phyloP scores from a whole-genome alignment of 2,329 filamentous ascomycete genomes.

The Pseudopithomyces maydicus region DNA sequence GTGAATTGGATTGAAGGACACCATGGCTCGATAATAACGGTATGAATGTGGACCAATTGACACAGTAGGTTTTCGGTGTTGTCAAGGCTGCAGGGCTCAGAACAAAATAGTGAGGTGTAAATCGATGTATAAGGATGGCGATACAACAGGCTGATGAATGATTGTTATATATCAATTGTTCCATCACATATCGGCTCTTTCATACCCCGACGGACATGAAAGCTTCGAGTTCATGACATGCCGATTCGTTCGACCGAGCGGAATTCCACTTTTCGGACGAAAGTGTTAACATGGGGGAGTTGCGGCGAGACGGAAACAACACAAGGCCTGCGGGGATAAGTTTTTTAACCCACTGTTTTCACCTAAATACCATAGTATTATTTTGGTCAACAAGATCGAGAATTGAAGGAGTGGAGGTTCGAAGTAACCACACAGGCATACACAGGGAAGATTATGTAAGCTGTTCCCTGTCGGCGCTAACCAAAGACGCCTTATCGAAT shows the following conservation, averaged over 20 bases:
- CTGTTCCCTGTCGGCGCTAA: background rate
- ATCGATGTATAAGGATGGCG: background rate
- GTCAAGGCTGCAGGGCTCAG: background rate
- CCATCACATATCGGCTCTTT: too few species aligned
- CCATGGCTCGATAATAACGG: background rate
- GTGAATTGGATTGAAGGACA: background rate
- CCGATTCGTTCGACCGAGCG: background rate
- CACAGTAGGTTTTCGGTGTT: background rate
- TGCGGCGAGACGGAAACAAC: background rate
- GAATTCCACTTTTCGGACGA: background rate
- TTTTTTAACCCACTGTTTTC: too few species aligned
- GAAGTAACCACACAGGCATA: background rate
- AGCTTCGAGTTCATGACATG: too few species aligned
- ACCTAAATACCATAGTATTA: background rate
- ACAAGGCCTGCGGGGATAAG: background rate
- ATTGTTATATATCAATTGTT: too few species aligned
- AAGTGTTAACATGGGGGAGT: background rate
- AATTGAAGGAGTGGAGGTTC: background rate
- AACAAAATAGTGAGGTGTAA: too few species aligned
- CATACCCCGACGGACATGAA: too few species aligned
- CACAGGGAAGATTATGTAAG: background rate
- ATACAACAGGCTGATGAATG: too few species aligned
- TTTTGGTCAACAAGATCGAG: background rate
- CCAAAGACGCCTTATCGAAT: background rate
- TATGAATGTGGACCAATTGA: background rate